phyloP scores from a whole-genome alignment of 805 yeast species.

The Blastobotrys robertii region DNA sequence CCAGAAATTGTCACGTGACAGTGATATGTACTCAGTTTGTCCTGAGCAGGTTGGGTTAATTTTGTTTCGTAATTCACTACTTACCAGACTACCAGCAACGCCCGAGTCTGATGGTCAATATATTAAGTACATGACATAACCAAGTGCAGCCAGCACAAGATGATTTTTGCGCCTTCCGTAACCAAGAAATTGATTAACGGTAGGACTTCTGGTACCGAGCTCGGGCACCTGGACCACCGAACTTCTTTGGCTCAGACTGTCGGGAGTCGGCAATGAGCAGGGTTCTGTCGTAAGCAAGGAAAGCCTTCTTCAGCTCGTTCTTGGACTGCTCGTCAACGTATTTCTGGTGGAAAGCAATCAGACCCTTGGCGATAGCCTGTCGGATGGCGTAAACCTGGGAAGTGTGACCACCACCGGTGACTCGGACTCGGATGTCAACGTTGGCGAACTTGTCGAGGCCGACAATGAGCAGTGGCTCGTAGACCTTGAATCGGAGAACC shows the following conservation, averaged over 20 bases:
- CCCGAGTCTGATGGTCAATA: too few relatives aligned
- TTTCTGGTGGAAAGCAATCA: conserved; percentile 99
- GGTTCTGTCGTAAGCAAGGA: conserved; percentile 97
- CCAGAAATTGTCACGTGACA: too few relatives aligned
- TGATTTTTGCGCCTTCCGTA: too few relatives aligned
- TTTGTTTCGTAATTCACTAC: too few relatives aligned
- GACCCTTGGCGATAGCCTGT: conserved; percentile 99
- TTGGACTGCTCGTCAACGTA: conserved; percentile 98
- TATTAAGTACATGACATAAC: too few relatives aligned
- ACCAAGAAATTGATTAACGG: conserved; percentile 53
- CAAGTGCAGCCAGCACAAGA: too few relatives aligned
- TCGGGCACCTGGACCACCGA: conserved; percentile 99
- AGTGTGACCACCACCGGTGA: conserved; percentile 99
- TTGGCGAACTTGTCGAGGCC: conserved; percentile 98
- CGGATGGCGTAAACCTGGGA: conserved; percentile 99
- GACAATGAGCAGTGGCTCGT: conserved; percentile 97
- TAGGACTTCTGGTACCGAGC: conserved; percentile 99
- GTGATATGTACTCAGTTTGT: too few relatives aligned
- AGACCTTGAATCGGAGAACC: conserved; percentile 97
- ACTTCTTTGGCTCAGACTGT: conserved; percentile 99
- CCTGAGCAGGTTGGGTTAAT: too few relatives aligned
- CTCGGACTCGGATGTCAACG: conserved; percentile 98
- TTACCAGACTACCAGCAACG: too few relatives aligned
- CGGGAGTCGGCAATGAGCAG: conserved; percentile 98
- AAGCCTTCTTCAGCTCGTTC: conserved; percentile 98